Evolutionary conservation across 768 basidiomycete species (phyloP), one percentile per base, ranked within the genome.

Genomic region (Lactifluus volemus): DNA sequence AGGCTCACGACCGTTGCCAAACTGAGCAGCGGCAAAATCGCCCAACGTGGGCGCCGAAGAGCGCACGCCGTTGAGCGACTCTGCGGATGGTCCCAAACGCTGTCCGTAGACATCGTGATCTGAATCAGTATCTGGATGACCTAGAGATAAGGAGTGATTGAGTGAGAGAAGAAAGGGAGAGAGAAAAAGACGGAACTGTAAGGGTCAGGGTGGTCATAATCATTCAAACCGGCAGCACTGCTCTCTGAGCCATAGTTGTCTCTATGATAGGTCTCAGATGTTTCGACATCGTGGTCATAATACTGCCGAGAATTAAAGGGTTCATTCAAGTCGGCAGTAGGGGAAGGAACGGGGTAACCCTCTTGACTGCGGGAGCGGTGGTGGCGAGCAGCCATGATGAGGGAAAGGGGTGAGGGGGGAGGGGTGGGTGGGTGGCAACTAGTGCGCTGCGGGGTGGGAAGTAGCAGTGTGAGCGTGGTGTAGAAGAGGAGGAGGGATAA

Each of bases 101-200:
- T 84, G 83, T 12, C 79, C 83, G 68, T 91, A 89, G 56, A 84
- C 69, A 53, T 83, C 89, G 55, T 81, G 80, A 65, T 92, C 91
- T 17, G 89, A 92, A 73, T 93, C 91, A 36, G 87, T 91, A 73
- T 93, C 91, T 72, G 81, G 86, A 63, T 84, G 82, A 52, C 84
- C 89, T 90, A 68, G 39, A 52, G 50, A 58, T 2, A 3, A 12
- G 53, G 47, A 19, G n/a, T 34, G 38, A 48, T n/a, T n/a, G n/a
- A 15, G 32, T 29, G 49, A 59, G 32, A 48, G 34, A 49, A 48
- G 61, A n/a, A 53, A 53, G 39, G n/a, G 49, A 3, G 39, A 29
- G 15, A n/a, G 38, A 10, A 8, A 34, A 38, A 36, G 30, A 56
- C 32, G 12, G 66, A 72, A 72, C 69, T 61, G 84, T 88, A 89